These are phyloP conservation scores for Eutrema heterophyllum DNA, from an alignment of 345 rosid species.

Conservation along the genomic window DNA sequence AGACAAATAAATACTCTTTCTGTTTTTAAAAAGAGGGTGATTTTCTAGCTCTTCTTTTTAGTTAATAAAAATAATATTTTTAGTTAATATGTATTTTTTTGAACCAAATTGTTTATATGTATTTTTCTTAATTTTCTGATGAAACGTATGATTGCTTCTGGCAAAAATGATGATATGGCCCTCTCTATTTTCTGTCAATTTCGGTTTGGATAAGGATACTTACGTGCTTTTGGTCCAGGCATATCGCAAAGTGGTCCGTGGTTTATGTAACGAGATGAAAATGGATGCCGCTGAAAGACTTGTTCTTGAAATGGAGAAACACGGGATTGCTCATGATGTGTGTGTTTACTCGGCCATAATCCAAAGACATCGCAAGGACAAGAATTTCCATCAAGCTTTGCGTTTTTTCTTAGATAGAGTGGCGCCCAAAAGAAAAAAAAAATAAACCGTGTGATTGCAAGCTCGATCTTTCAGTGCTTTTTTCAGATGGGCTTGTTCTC, in stretches of 20 bases:
- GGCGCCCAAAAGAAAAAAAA: slow-evolving; percentile 40
- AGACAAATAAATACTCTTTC: too few relatives aligned
- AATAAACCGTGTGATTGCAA: slow-evolving; percentile 50
- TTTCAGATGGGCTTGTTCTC: slow-evolving; percentile 36
- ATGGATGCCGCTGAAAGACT: slow-evolving; percentile 45
- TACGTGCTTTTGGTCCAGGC: slow-evolving; percentile 47
- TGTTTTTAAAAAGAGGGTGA: too few relatives aligned
- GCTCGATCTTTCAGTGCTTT: slow-evolving; percentile 49
- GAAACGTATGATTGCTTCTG: slow-evolving; percentile 37
- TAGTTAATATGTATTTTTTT: too few relatives aligned
- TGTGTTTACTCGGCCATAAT: slow-evolving; percentile 53
- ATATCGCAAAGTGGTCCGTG: slow-evolving; percentile 43
- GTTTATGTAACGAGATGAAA: slow-evolving; percentile 54
- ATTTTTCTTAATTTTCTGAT: slow-evolving; percentile 54
- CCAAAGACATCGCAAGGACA: slow-evolving; percentile 39
- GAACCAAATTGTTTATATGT: too few relatives aligned
- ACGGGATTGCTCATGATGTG: slow-evolving; percentile 44
- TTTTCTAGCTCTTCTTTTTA: too few relatives aligned
- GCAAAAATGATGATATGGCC: background rate
- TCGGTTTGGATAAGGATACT: slow-evolving; percentile 45
- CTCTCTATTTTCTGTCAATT: background rate
- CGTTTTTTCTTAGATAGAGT: slow-evolving; percentile 35
- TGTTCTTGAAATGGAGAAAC: slow-evolving; percentile 43
- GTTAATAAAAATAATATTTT: too few relatives aligned
- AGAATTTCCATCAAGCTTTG: slow-evolving; percentile 45